Percentiles rank a stretch among this genome's conserved stretches.
Conservation (phyloP, 345 rosid genomes). For the Eucalyptus pauciflora region DNA sequence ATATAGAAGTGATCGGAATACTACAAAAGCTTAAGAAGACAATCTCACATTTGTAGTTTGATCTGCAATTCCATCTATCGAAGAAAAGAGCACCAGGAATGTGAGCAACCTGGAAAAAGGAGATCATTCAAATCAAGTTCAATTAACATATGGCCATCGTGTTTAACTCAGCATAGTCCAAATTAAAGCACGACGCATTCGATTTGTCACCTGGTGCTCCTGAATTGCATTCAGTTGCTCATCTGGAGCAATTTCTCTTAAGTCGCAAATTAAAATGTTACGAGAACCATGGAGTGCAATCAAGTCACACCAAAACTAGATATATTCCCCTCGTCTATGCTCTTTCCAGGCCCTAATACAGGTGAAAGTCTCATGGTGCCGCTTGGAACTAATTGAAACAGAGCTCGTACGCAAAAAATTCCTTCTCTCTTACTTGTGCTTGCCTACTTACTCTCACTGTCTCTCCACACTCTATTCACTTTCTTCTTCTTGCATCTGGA, state of each 20-base stretch:
- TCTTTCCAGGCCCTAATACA: too few relatives aligned
- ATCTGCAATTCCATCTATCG: conserved; percentile 91
- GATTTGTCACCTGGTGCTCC: conserved; percentile 69
- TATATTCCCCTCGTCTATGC: too few relatives aligned
- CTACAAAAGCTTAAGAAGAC: not conserved
- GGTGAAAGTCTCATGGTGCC: too few relatives aligned
- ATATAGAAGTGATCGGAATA: not conserved
- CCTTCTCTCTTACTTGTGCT: too few relatives aligned
- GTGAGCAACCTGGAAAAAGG: conserved; percentile 68
- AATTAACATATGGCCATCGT: not conserved
- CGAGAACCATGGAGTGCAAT: too few relatives aligned
- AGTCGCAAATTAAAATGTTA: not conserved
- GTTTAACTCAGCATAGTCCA: not conserved
- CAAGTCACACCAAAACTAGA: too few relatives aligned
- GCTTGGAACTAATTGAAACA: too few relatives aligned
- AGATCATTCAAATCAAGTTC: not conserved
- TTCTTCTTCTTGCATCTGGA: too few relatives aligned
- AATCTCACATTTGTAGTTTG: conserved; percentile 54
- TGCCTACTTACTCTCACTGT: too few relatives aligned
- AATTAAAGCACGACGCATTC: not conserved
- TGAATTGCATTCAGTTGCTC: conserved; percentile 95
- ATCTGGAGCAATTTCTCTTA: conserved; percentile 24
- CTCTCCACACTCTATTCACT: too few relatives aligned
- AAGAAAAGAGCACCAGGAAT: conserved; percentile 96
- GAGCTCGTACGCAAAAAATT: too few relatives aligned